Evolutionary conservation across 225 moss, liverwort and hornwort species (phyloP).

Genomic region (Lunularia cruciata): DNA sequence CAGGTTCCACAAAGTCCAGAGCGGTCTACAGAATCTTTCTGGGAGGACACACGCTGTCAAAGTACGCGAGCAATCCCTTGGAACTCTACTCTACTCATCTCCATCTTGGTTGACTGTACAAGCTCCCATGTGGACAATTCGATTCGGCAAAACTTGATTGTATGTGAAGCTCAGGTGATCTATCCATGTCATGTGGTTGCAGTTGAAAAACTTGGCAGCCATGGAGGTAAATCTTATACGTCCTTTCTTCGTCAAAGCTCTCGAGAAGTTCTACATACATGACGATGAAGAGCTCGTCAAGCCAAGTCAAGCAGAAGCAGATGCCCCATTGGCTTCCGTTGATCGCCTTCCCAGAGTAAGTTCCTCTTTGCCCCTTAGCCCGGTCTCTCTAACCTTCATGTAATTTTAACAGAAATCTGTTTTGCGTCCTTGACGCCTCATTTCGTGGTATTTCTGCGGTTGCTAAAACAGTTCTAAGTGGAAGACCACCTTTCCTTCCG

Average conservation of each 20-base stretch:
- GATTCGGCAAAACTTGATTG: no score
- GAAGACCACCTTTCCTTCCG: no score
- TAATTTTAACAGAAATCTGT: no score
- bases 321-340: conserved; percentile 19
- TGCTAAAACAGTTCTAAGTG: no score
- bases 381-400: no score
- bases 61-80: conserved; percentile 41
- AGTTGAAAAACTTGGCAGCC: conserved; percentile 95
- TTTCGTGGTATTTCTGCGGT: no score
- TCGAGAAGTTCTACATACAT: conserved; percentile 85
- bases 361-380: no score
- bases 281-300: conserved; percentile 70
- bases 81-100: neutral
- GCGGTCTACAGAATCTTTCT: conserved; percentile 64
- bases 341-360: conserved; percentile 31
- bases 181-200: conserved; percentile 24
- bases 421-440: no score
- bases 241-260: conserved; percentile 78
- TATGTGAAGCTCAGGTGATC: neutral
- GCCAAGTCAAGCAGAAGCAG: conserved; percentile 38
- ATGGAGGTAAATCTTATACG: conserved; percentile 99
- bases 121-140: no score
- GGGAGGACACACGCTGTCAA: conserved; percentile 83
- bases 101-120: no score
- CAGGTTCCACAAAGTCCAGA: conserved; percentile 91